A percentile compares a stretch with the other conserved stretches of the same genome.
These are phyloP conservation scores for Eucalyptus shirleyi DNA, from an alignment of 345 rosid genomes.

Conservation along the genomic window DNA sequence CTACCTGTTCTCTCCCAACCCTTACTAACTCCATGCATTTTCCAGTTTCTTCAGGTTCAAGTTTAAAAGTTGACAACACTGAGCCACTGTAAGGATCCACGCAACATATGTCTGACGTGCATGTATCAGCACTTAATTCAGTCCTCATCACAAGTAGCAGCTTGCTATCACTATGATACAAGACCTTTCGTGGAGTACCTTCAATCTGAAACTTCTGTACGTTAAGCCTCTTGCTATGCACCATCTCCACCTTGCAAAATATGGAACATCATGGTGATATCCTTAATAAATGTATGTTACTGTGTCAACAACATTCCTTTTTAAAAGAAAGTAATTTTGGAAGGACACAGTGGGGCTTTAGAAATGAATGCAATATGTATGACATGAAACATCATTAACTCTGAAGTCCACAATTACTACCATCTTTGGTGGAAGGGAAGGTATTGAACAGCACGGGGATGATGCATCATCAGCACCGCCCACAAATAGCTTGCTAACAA, in stretches of 20 bases:
- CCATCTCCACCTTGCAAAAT: conserved; percentile 77
- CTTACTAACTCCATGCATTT: conserved; percentile 88
- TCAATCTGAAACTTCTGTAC: conserved; percentile 91
- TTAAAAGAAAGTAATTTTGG: neutral
- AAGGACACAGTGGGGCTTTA: neutral
- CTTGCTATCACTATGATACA: conserved; percentile 84
- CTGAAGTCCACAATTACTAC: neutral
- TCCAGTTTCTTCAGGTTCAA: conserved; percentile 77
- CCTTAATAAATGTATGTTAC: neutral
- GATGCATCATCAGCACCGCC: neutral
- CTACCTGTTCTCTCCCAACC: conserved; percentile 73
- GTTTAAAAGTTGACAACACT: conserved; percentile 53
- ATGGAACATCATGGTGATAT: neutral
- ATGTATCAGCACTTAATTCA: conserved; percentile 40
- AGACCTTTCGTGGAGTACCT: conserved; percentile 89
- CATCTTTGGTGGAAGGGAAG: neutral
- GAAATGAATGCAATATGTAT: neutral
- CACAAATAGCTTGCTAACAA: neutral
- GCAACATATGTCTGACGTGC: conserved; percentile 79
- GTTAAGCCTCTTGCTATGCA: conserved; percentile 74
- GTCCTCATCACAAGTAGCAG: conserved; percentile 91
- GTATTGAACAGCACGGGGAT: neutral
- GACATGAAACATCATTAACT: neutral
- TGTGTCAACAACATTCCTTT: neutral
- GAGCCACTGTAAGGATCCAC: conserved; percentile 83